Evolutionary conservation across 164 flowering plant genomes (phyloP), one percentile per base, ranked within the genome.

Genomic region (Kalanchoe fedtschenkoi): DNA sequence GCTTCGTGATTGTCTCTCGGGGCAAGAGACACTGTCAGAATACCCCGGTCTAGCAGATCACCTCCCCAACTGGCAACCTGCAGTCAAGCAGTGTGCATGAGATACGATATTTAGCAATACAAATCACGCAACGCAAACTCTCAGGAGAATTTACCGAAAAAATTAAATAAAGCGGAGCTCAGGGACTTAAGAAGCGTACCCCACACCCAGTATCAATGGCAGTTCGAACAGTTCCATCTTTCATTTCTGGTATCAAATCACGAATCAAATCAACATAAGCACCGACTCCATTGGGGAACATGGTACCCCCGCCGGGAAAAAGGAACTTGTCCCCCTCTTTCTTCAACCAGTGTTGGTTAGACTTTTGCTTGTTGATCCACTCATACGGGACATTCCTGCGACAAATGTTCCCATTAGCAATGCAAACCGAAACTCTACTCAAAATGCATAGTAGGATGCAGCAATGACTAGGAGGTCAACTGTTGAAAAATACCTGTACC

Each of bases 41-140:
- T 83, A 7, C 89, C 88, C 19, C 91, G 91, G 69, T 89, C 93
- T 58, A 92, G 66, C 70, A 92, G 65, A 78, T 92, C 98, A 56
- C 98, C 98, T 66, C 98, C 98, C 98, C 96, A 92, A 71, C 98
- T 92, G 16, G 98, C 98, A 77, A 92, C 98, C 98, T 92, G 21
- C 24, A 19, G 9, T 17, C 5, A 43, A 44, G 24, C 21, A n/a
- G 17, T n/a, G 21, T 2, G 26, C 53, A 19, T 6, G 53, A 44
- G 53, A 44, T n/a, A n/a, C 8, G 5, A n/a, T 19, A 15, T 10
- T 42, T 1, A 42, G 46, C n/a, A 42, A 42, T 1, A 42, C 16
- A 42, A 42, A 42, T 42, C 4, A 42, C 16, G 17, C 17, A 42
- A 42, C 46, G 14, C 46, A 15, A 42, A 42, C 46, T 14, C n/a